Evolutionary conservation across 2,329 filamentous ascomycete genomes (phyloP).

Genomic region (Colletotrichum cuscutae): DNA sequence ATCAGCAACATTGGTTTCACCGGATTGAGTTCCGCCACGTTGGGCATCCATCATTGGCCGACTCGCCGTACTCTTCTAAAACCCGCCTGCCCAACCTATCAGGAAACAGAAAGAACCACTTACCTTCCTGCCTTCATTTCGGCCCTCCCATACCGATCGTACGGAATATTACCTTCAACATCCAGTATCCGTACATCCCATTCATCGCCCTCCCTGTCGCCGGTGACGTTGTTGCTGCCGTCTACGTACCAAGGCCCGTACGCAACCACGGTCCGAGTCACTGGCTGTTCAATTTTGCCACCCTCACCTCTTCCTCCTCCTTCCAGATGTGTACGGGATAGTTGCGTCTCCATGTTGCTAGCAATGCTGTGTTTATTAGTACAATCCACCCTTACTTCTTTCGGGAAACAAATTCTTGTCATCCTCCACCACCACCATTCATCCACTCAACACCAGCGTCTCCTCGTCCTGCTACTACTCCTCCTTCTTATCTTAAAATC

Average conservation of each 20-base stretch:
- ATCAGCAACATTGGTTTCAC: background rate
- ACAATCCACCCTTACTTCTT: conserved; percentile 9
- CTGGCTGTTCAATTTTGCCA: background rate
- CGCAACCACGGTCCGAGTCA: background rate
- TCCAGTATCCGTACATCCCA: background rate
- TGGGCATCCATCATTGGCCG: background rate
- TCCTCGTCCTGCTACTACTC: background rate
- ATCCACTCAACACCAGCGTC: background rate
- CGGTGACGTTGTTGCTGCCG: background rate
- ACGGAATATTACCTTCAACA: background rate
- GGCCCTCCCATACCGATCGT: no score
- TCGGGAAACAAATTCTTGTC: background rate
- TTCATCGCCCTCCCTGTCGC: background rate
- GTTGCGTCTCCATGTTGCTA: conserved; percentile 10
- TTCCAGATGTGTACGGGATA: conserved; percentile 29
- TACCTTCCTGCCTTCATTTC: background rate
- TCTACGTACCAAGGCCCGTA: background rate
- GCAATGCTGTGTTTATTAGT: conserved; percentile 33
- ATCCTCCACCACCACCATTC: background rate
- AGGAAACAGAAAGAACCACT: background rate
- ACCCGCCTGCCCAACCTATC: background rate
- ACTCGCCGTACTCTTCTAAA: background rate
- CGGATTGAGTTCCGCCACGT: background rate
- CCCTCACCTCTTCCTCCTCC: background rate
- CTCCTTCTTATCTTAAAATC: background rate